phyloP scores from a whole-genome alignment of 345 rosid species.

The Geranium rotundifolium region DNA sequence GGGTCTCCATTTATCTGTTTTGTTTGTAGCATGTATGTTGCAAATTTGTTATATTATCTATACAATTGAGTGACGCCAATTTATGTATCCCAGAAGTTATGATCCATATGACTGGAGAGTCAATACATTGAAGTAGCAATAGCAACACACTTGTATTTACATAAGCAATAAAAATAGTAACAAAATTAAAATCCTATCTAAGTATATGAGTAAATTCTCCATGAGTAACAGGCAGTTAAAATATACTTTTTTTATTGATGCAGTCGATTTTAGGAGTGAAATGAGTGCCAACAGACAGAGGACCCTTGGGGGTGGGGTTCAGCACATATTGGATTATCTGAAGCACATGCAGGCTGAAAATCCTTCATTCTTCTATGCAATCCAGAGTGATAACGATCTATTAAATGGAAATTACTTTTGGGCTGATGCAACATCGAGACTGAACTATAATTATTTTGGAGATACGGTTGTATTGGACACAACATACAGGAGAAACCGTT shows the following conservation, averaged over 20 bases:
- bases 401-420: constrained; percentile 46
- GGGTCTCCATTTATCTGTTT: too few species aligned
- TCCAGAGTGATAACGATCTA: constrained; percentile 31
- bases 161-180: too few species aligned
- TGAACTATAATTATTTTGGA: constrained; percentile 49
- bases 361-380: constrained; percentile 52
- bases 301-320: constrained; percentile 44
- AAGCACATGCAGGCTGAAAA: constrained; percentile 50
- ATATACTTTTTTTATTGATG: neutral
- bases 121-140: too few species aligned
- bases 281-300: constrained; percentile 34
- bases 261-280: constrained; percentile 9
- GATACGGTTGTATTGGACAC: constrained; percentile 53
- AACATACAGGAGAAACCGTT: constrained; percentile 24
- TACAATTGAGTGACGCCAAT: too few species aligned
- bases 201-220: neutral
- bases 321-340: constrained; percentile 51
- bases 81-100: too few species aligned
- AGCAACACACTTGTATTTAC: too few species aligned
- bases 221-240: neutral
- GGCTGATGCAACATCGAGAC: constrained; percentile 51
- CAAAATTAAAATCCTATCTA: neutral
- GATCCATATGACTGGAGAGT: too few species aligned
- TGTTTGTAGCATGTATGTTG: too few species aligned
- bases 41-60: too few species aligned